Evolutionary conservation across 2,329 filamentous ascomycete species (phyloP), one percentile per base, ranked within the genome.

Genomic region (Fusarium robinianum): DNA sequence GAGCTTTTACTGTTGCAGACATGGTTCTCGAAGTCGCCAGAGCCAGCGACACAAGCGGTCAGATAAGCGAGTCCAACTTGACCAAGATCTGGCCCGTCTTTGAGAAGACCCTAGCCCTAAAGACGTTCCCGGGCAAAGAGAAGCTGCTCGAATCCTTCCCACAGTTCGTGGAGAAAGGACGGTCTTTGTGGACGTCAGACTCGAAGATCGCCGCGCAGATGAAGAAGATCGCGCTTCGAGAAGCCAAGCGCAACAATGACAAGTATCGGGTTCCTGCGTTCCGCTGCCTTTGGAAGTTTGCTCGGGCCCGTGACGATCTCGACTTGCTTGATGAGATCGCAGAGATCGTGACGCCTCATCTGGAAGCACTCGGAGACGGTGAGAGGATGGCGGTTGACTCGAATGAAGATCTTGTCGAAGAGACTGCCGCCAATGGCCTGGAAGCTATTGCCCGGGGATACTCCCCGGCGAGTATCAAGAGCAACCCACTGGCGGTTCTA

Each of bases 121-220:
- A 96, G 75, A 96, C 91, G 1, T 99, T 96, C 76, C 79, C 87
- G 1, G 90, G 90, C 15, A 99, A 99, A 65, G 90, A 96, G 68
- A 84, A 83, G 55, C 80, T 99, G 21, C 75, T 97, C 3, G 78
- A 83, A 29, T 85, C 88, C 5, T 90, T 94, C 66, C 85, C 90
- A 4, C 79, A 83, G 45, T 94, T 97, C 58, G 83, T 87, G 1
- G 77, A 81, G 59, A 81, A 84, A 51, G 80, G 80, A 1, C 78
- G 77, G 53, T 67, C 67, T 6, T 72, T 88, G 19, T 84, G 83
- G 74, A 69, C 73, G 32, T 65, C 67, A 5, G 78, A 85, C 52
- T 49, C 64, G 0, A 62, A 64, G 8, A 68, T 88, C 16, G 78
- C 79, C 8, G 75, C 79, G 7, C 77, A 85, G 57, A 83, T 91